Base-by-base conservation (phyloP, 176 grass and related monocot species). In the Cenchrus fungigraminus region DNA sequence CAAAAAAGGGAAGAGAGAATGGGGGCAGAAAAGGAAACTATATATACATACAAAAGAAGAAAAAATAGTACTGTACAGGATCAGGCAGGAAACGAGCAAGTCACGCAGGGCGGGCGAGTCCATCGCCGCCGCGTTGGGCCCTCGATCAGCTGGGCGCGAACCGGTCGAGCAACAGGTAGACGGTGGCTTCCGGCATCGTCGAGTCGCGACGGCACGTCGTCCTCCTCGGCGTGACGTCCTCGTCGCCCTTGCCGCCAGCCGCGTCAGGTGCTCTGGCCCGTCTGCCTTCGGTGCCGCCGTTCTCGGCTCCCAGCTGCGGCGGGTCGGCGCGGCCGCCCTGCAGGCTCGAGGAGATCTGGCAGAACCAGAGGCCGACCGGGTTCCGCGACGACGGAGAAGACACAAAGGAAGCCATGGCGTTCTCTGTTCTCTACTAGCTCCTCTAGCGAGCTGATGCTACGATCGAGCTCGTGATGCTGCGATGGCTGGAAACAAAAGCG, bases 111-210 rank as follows among this genome's bases (percentile, higher is more conserved):
- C 6, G 4, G 45, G 45, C 6, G 49, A 51, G 49, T 51, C 49
- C 49, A 46, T 46, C 45, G 37, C 45, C 45, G 45, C 49, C 49
- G 49, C 12, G 49, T 51, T 11, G 9, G 49, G 49, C 49, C 1
- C 45, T 46, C 45, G 3, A 46, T 91, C 81, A 93, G 75, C 79
- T 88, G 19, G 91, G 91, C 34, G 87, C 78, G 64, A 88, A 93
- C 19, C 85, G 67, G 84, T 93, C 88, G 77, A 93, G 79, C 70
- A 90, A 80, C 53, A 88, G 25, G 79, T 75, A 87, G 46, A 91
- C 50, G 49, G 85, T 88, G 25, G 66, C 45, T 17, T 93, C 91
- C 11, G 85, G 77, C 68, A 91, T 82, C 6, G 53, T 7, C 6
- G 4, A 44, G 15, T 16, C 69, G 55, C 72, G 4, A 10, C 68